Base-by-base conservation (phyloP, 2,329 filamentous ascomycete genomes). In the Cercospora sp. region DNA sequence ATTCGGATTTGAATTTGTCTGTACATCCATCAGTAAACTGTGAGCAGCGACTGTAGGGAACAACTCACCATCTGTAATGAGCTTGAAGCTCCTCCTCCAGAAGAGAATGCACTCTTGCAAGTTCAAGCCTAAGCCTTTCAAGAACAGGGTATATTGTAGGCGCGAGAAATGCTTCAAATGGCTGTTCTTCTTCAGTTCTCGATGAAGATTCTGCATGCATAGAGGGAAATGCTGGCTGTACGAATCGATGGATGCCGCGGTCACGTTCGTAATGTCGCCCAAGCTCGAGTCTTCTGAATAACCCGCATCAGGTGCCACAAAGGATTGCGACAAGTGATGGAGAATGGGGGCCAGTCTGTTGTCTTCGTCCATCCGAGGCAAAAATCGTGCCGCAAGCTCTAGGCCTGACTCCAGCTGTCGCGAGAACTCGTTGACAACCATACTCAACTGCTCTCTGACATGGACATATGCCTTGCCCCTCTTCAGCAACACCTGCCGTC, bases 1-100 rank as follows among this genome's bases (percentile, higher is more conserved):
- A 98, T 78, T 97, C 93, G 77, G 97, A 98, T 81, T 96, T 96
- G 86, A 98, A 99, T 39, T 90, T 90, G 75, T 98, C 94, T 78
- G 69, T 8, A 36, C 6, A 45, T 16, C 12, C 8, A 23, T 57
- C 48, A 64, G 28, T 53, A n/a, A 20, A 64, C 4, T 6, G 45
- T 12, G 55, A 70, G 36, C 26, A 53, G 18, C 13, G 13, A 28
- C 7, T n/a, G n/a, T 12, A 26, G 13, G 16, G 13, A 18, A 36
- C 16, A 2, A 53, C 71, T 67, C 68, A 77, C 76, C 77, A 76
- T 98, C 95, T 0, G 92, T 94, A 71, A 96, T 88, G 72, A 93
- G 91, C 78, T 89, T 89, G 86, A 99, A 98, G 30, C 87, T 85
- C 70, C 88, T 87, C 10, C 95, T 90, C 95, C 95, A 99, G 83